A percentile compares a stretch with the other conserved stretches of the same genome.
Conservation (phyloP, 768 basidiomycete genomes). For the Boletus insuetus region DNA sequence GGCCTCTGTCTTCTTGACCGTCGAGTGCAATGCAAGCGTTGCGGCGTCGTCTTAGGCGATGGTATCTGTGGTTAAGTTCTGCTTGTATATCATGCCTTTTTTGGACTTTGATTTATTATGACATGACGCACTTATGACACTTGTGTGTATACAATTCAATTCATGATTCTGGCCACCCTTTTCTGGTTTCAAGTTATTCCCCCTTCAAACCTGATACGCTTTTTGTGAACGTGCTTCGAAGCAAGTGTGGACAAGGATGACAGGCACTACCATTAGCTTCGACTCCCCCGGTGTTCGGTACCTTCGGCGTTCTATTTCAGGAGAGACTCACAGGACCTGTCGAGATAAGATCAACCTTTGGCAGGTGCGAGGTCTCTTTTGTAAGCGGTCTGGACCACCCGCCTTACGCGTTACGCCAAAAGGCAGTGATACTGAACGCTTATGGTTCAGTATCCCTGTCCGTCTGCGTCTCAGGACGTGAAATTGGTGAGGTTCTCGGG, state of each 20-base stretch:
- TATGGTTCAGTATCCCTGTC: no score
- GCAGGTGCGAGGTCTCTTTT: no score
- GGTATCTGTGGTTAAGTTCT: constrained; percentile 32
- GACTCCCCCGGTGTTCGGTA: no score
- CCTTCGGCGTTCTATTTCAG: no score
- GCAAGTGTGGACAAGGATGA: background rate
- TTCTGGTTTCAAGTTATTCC: background rate
- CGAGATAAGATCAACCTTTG: no score
- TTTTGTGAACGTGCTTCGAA: background rate
- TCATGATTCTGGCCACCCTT: constrained; percentile 1
- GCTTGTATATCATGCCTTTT: background rate
- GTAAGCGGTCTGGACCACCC: no score
- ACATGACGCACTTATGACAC: background rate
- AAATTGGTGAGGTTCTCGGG: no score
- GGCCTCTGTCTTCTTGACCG: constrained; percentile 77
- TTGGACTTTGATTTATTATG: background rate
- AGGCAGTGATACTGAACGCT: no score
- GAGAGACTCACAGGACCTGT: no score
- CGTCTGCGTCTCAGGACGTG: no score
- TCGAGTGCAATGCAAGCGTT: constrained; percentile 59
- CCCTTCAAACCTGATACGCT: background rate
- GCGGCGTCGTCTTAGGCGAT: constrained; percentile 38
- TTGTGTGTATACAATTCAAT: constrained; percentile 15
- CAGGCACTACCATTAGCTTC: no score
- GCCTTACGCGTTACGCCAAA: no score